Conservation (phyloP, 192 early-diverging fungal species). For the Ambispora gerdemannii region DNA sequence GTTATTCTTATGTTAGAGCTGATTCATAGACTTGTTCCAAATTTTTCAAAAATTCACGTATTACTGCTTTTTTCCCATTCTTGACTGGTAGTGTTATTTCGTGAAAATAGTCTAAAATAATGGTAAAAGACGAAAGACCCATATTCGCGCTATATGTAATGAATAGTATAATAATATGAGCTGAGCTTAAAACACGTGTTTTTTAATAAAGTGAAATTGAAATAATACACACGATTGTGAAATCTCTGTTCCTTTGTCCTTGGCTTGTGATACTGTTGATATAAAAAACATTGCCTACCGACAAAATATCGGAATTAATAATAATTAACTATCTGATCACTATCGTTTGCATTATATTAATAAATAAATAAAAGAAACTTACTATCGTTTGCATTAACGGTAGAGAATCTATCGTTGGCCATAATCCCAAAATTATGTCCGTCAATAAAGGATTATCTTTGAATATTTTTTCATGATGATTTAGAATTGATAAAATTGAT, state of each 20-base stretch:
- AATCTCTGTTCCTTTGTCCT: neutral
- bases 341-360: no score
- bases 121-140: conserved; percentile 1
- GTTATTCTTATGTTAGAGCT: no score
- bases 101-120: conserved; percentile 24
- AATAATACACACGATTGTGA: neutral
- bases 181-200: neutral
- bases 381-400: conserved; percentile 12
- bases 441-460: conserved; percentile 3
- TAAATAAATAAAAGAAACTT: neutral
- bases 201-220: neutral
- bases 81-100: neutral
- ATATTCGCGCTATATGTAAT: neutral
- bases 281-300: neutral
- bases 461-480: conserved; percentile 2
- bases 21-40: no score
- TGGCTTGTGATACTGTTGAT: no score
- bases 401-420: conserved; percentile 3
- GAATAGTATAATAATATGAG: neutral
- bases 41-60: neutral
- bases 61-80: neutral
- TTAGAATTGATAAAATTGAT: conserved; percentile 1
- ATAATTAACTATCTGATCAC: neutral
- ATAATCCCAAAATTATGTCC: conserved; percentile 14
- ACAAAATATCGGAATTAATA: neutral